Percentiles rank a stretch among this genome's conserved stretches.
These are phyloP conservation scores for Letharia lupina DNA, from an alignment of 495 filamentous ascomycete genomes.

Conservation along the genomic window DNA sequence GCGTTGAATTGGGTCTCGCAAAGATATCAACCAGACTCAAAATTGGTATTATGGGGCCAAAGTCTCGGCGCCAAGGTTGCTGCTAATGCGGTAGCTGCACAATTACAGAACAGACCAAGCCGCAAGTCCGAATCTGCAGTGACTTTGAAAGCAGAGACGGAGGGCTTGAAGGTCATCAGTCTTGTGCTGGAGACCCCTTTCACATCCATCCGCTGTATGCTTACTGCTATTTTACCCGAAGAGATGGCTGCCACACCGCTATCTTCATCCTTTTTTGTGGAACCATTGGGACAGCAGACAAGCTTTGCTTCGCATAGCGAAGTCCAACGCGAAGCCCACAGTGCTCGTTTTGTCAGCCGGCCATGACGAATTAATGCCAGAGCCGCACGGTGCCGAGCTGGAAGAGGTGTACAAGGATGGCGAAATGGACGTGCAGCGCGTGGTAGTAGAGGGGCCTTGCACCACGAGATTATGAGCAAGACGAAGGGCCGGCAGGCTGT, in stretches of 20 bases:
- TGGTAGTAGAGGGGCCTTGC: slow-evolving; percentile 41
- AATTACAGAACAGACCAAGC: slow-evolving; percentile 12
- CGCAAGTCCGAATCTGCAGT: not conserved
- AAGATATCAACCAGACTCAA: slow-evolving; percentile 27
- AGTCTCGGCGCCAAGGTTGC: slow-evolving; percentile 59
- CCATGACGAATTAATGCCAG: slow-evolving; percentile 61
- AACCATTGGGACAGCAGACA: slow-evolving; percentile 44
- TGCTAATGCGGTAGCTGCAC: slow-evolving; percentile 44
- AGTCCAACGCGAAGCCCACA: slow-evolving; percentile 5
- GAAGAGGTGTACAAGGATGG: slow-evolving; percentile 30
- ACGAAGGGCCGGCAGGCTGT: slow-evolving; percentile 37
- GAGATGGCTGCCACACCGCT: slow-evolving; percentile 71
- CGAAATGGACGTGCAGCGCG: slow-evolving; percentile 28
- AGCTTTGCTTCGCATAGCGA: slow-evolving; percentile 33
- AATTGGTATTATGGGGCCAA: slow-evolving; percentile 71
- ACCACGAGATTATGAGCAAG: slow-evolving; percentile 42
- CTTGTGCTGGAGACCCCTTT: slow-evolving; percentile 74
- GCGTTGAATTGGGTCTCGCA: slow-evolving; percentile 38
- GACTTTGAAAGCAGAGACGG: not conserved
- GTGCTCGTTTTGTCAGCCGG: slow-evolving; percentile 55
- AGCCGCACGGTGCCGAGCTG: slow-evolving; percentile 45
- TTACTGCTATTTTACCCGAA: slow-evolving; percentile 67
- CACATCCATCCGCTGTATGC: slow-evolving; percentile 61
- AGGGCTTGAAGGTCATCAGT: slow-evolving; percentile 34
- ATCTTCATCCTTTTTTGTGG: slow-evolving; percentile 47